phyloP scores from a whole-genome alignment of 257 asterid genomes.

The Petunia secreta region DNA sequence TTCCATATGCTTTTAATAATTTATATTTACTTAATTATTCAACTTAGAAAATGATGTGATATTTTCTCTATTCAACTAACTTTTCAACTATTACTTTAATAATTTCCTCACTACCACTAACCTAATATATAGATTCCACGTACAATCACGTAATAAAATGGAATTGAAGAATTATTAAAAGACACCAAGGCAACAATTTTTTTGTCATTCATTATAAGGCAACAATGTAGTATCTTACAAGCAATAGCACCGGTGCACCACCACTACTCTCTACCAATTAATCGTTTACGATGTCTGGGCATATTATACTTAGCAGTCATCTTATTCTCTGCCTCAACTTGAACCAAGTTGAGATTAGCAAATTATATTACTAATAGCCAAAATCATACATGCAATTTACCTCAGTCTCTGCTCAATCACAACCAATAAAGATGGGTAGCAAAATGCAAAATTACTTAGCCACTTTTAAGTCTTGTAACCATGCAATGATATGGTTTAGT shows the following conservation, averaged over 20 bases:
- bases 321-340: neutral
- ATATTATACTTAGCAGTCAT: neutral
- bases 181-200: conserved; percentile 1
- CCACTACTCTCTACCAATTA: neutral
- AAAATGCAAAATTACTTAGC: neutral
- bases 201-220: neutral
- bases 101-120: neutral
- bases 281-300: neutral
- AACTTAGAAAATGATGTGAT: neutral
- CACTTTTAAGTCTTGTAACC: neutral
- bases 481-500: no score
- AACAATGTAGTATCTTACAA: neutral
- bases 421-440: neutral
- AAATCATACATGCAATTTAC: neutral
- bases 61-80: neutral
- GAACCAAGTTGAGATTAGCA: neutral
- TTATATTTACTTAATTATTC: neutral
- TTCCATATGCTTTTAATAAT: neutral
- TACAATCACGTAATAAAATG: neutral
- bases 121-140: neutral
- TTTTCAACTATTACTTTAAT: neutral
- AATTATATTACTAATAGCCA: neutral
- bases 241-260: neutral
- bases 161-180: conserved; percentile 10
- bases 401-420: neutral